Percentiles rank a stretch among this genome's conserved stretches.
Conservation (phyloP, 2,329 filamentous ascomycete species). For the Leptographium procerum region DNA sequence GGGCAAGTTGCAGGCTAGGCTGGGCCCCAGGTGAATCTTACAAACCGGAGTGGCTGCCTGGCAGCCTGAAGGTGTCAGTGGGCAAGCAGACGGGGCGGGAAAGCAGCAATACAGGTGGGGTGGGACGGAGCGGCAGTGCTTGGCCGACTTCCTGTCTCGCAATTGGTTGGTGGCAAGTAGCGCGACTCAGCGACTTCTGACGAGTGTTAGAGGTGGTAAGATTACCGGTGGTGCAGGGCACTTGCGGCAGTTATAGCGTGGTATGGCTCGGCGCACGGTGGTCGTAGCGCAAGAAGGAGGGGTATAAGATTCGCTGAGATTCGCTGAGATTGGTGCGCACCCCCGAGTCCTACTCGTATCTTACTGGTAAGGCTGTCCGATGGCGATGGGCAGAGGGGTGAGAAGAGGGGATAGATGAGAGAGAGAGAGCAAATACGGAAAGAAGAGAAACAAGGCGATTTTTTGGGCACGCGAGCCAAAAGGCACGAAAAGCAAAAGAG, state of each 20-base stretch:
- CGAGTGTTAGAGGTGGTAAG: background rate
- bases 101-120: background rate
- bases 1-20: background rate
- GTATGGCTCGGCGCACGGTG: conserved; percentile 8
- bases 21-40: background rate
- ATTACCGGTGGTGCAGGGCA: background rate
- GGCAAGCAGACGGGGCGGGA: background rate
- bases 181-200: background rate
- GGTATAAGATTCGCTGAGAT: background rate
- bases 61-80: background rate
- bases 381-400: background rate
- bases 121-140: background rate
- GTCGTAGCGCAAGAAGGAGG: conserved; percentile 1
- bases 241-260: conserved; percentile 1
- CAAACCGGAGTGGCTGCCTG: background rate
- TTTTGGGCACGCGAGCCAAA: background rate
- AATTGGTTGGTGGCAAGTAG: background rate
- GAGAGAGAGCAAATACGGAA: background rate
- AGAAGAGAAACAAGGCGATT: background rate
- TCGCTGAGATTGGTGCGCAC: background rate
- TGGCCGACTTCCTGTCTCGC: background rate
- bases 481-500: background rate
- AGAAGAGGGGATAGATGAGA: background rate
- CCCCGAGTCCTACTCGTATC: background rate
- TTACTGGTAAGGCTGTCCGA: background rate